Evolutionary conservation across 176 grass and related monocot genomes (phyloP).

Genomic region (Typha latifolia): DNA sequence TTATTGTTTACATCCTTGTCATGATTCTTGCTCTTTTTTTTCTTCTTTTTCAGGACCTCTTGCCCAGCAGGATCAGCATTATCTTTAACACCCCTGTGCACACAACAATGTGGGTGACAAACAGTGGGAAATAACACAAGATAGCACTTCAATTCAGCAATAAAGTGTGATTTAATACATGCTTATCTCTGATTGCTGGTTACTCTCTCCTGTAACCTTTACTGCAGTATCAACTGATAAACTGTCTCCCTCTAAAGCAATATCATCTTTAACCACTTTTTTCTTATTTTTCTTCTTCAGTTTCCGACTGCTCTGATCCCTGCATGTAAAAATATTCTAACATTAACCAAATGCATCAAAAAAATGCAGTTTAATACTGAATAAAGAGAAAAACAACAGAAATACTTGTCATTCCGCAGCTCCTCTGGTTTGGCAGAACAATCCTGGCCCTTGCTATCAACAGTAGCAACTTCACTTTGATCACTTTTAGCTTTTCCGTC

Average conservation of each 20-base stretch:
- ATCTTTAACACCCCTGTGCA: background rate
- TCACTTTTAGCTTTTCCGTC: slow-evolving; percentile 7
- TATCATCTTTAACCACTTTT: background rate
- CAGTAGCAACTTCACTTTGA: slow-evolving; percentile 9
- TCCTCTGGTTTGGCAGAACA: slow-evolving; percentile 2
- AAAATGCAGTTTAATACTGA: background rate
- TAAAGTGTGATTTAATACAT: background rate
- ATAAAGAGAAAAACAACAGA: background rate
- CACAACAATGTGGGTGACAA: background rate
- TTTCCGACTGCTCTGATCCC: background rate
- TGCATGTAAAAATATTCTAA: background rate
- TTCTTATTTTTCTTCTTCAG: slow-evolving; percentile 22
- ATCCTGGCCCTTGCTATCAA: slow-evolving; percentile 7
- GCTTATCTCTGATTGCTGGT: background rate
- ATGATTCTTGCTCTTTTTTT: slow-evolving; percentile 66
- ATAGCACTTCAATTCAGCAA: background rate
- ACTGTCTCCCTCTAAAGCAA: background rate
- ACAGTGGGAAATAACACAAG: background rate
- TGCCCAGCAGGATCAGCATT: slow-evolving; percentile 3
- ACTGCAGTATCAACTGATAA: background rate
- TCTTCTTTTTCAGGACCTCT: slow-evolving; percentile 31
- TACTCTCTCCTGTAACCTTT: background rate
- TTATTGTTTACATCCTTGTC: slow-evolving; percentile 19
- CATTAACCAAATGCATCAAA: background rate
- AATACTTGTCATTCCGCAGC: slow-evolving; percentile 8